Conservation (phyloP, 2,329 filamentous ascomycete genomes). For the Arthroderma sp. region DNA sequence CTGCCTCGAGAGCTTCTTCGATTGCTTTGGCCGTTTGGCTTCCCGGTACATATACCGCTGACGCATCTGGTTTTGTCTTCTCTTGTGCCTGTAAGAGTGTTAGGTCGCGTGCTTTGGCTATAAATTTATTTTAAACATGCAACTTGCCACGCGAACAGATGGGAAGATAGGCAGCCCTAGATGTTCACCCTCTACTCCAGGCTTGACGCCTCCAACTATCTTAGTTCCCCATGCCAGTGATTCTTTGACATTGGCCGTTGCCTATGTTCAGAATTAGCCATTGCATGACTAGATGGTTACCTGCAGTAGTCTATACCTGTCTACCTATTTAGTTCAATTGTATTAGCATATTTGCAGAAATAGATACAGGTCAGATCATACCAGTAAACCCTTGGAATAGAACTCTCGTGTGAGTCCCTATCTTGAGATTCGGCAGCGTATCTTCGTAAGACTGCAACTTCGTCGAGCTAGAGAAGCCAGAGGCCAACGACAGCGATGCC, state of each 20-base stretch:
- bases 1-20: slow-evolving; percentile 66
- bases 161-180: slow-evolving; percentile 60
- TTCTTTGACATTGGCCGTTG: slow-evolving; percentile 64
- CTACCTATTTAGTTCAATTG: slow-evolving; percentile 7
- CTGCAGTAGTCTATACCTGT: slow-evolving; percentile 8
- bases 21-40: slow-evolving; percentile 60
- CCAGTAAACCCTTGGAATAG: slow-evolving; percentile 63
- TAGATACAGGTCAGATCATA: slow-evolving; percentile 12
- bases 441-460: slow-evolving; percentile 39
- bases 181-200: slow-evolving; percentile 58
- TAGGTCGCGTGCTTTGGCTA: background rate
- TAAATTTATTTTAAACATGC: background rate
- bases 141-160: slow-evolving; percentile 46
- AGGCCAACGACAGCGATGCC: no score
- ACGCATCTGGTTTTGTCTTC: slow-evolving; percentile 60
- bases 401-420: slow-evolving; percentile 53
- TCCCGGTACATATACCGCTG: slow-evolving; percentile 69
- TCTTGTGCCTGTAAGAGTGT: slow-evolving; percentile 48
- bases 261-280: slow-evolving; percentile 29
- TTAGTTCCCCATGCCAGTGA: slow-evolving; percentile 68
- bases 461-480: slow-evolving; percentile 25
- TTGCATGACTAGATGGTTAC: background rate
- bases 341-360: background rate
- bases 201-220: slow-evolving; percentile 66
- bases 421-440: slow-evolving; percentile 54